These are phyloP conservation scores for Suhomyces taliae DNA, from an alignment of 1,139 yeast genomes.

Conservation along the genomic window DNA sequence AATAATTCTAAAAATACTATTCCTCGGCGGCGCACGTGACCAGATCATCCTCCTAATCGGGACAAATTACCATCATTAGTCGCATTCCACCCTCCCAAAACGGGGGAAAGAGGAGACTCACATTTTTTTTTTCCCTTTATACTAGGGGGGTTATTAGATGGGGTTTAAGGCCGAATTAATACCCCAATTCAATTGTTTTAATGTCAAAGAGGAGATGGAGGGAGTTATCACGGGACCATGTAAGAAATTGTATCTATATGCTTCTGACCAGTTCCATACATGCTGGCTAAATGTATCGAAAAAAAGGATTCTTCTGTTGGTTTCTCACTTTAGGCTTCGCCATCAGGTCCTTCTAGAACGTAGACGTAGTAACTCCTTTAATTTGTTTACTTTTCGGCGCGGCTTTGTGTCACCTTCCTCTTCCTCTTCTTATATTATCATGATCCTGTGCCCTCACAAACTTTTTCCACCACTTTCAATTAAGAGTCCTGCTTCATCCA, in stretches of 20 bases:
- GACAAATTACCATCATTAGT: neutral
- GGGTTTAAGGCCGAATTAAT: too few species aligned
- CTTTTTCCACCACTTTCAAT: conserved; percentile 1
- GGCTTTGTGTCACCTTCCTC: conserved; percentile 7
- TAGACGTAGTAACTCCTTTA: neutral
- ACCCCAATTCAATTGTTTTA: too few species aligned
- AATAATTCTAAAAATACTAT: neutral
- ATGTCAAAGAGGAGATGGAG: too few species aligned
- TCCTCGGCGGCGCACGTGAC: neutral
- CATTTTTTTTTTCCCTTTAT: too few species aligned
- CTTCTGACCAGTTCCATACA: too few species aligned
- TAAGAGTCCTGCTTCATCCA: too few species aligned
- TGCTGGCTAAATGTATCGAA: too few species aligned
- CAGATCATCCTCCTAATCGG: neutral
- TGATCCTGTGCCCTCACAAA: conserved; percentile 4
- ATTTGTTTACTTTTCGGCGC: conserved; percentile 6
- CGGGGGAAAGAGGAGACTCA: neutral
- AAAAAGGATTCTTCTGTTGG: neutral
- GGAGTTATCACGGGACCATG: too few species aligned
- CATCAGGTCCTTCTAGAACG: neutral
- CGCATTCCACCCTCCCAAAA: neutral
- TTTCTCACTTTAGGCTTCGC: too few species aligned
- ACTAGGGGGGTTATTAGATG: too few species aligned
- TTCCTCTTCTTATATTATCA: conserved; percentile 1
- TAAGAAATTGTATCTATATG: too few species aligned